A percentile compares a stretch with the other conserved stretches of the same genome.
These are phyloP conservation scores for Botrytis deweyae DNA, from an alignment of 2,329 filamentous ascomycete species.

Conservation along the genomic window DNA sequence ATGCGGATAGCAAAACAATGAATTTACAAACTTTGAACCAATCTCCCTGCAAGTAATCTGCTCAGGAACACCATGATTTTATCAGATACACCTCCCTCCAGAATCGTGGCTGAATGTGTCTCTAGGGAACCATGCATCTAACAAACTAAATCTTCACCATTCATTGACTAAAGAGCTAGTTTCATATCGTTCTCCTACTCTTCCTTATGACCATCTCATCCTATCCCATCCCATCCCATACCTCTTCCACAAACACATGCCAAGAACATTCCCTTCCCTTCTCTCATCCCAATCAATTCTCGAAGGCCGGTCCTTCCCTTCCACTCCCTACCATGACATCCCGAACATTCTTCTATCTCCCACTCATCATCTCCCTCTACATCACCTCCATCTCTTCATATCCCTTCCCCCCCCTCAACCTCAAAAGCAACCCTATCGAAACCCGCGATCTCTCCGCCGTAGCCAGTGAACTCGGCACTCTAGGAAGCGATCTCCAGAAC, in stretches of 20 bases:
- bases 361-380: neutral
- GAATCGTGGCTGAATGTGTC: neutral
- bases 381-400: neutral
- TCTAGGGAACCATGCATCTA: neutral
- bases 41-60: neutral
- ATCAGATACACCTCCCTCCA: neutral
- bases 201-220: neutral
- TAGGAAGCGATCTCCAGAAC: slow-evolving; percentile 15
- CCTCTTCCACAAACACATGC: neutral
- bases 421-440: too few relatives aligned
- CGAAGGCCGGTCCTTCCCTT: neutral
- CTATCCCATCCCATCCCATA: neutral
- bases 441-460: slow-evolving; percentile 13
- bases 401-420: neutral
- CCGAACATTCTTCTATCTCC: neutral
- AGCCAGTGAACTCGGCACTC: neutral
- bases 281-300: neutral
- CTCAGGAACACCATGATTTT: neutral
- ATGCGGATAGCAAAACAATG: neutral
- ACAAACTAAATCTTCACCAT: neutral
- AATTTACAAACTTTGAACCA: neutral
- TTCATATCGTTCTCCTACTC: neutral
- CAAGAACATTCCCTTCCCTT: neutral
- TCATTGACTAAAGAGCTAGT: neutral
- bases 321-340: neutral